Evolutionary conservation across 202 grass and related monocot genomes (phyloP), one percentile per base, ranked within the genome.

Genomic region (Bolboschoenoplectus hybrid): DNA sequence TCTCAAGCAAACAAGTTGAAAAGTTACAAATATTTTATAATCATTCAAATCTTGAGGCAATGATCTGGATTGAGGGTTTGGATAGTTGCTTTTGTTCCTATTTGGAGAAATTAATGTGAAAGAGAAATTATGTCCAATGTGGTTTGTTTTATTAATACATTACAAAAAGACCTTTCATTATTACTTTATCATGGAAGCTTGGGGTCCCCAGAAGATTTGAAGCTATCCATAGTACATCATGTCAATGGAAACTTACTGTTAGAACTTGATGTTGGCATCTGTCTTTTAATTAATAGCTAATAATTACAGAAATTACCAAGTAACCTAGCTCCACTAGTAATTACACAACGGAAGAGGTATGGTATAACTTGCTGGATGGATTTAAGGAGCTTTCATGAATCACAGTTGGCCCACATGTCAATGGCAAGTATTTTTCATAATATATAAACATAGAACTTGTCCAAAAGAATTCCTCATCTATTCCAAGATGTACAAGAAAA

Each of bases 101-200:
- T 45, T 47, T 72, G n/a, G 2, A 72, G 17, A 72, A 72, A 72
- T 72, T 72, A 34, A 74, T 74, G 69, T 74, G 44, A 74, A 50
- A 74, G 41, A 50, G 44, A 74, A 74, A 49, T 49, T 74, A 17
- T 74, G 17, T 17, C 8, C 44, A 74, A 74, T 50, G n/a, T 26
- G 7, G 9, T 49, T 74, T 49, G 69, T 74, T 74, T 69, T 50
- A 74, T 74, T 17, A 32, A 50, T 74, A 50, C 45, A 74, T 74
- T 50, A 49, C 40, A 16, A 10, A 26, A 49, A 49, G 43, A 20
- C 13, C 43, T 67, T 67, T 71, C 40, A 44, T 4, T 71, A 45
- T n/a, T 71, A 16, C 69, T 32, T 49, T 26, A 44, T 74, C 41
- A 74, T 50, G n/a, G 69, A n/a, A 32, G 69, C 17, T 74, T 26